Percentiles rank a stretch among this genome's conserved stretches.
Evolutionary conservation across 345 rosid species (phyloP).

Genomic region (Acer campestre): DNA sequence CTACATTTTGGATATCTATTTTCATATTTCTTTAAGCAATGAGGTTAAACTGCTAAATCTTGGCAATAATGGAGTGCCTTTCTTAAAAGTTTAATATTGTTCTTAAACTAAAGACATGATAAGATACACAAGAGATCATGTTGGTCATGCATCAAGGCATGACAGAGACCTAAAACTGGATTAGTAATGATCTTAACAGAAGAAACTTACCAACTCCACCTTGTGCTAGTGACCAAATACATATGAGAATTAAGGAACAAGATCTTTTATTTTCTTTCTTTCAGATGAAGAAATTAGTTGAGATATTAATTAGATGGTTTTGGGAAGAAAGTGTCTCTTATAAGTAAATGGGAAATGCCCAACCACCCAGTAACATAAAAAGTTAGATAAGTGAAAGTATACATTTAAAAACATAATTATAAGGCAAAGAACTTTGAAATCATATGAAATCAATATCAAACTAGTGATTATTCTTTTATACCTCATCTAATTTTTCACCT

Average conservation of each 20-base stretch:
- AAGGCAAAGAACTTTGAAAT: background rate
- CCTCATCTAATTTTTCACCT: constrained; percentile 75
- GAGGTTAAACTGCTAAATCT: background rate
- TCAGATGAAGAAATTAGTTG: background rate
- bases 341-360: background rate
- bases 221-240: background rate
- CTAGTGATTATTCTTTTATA: constrained; percentile 29
- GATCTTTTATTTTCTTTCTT: background rate
- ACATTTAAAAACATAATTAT: background rate
- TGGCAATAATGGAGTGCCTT: background rate
- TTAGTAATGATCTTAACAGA: background rate
- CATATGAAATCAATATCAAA: constrained; percentile 9
- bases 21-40: background rate
- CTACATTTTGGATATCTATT: background rate
- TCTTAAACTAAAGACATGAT: background rate
- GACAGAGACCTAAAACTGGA: background rate
- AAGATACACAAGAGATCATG: background rate
- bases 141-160: background rate
- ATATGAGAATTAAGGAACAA: constrained; percentile 1
- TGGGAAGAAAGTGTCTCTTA: background rate
- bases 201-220: background rate
- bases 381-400: constrained; percentile 2
- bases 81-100: background rate
- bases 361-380: background rate
- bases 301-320: background rate